A percentile compares a stretch with the other conserved stretches of the same genome.
These are phyloP conservation scores for Mycena sanguinolenta DNA, from an alignment of 768 basidiomycete species.

Conservation along the genomic window DNA sequence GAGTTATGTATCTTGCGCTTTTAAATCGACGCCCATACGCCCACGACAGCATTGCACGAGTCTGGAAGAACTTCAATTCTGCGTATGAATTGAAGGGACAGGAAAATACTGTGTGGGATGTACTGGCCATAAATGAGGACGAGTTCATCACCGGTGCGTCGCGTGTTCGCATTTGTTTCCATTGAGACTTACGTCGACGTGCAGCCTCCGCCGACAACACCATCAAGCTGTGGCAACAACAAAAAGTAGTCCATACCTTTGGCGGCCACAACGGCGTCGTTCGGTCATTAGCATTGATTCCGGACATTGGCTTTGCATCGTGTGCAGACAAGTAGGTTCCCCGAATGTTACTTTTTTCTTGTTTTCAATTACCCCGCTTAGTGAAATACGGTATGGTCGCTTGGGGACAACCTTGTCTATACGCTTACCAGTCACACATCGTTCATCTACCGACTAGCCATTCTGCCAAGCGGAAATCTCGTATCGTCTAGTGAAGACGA, in stretches of 20 bases:
- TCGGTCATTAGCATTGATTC: constrained; percentile 82
- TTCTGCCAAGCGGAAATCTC: constrained; percentile 85
- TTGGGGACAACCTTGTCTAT: constrained; percentile 82
- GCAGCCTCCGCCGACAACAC: constrained; percentile 95
- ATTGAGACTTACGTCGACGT: neutral
- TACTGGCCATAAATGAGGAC: constrained; percentile 82
- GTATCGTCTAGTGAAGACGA: constrained; percentile 97
- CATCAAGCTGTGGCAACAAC: constrained; percentile 88
- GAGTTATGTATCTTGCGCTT: constrained; percentile 42
- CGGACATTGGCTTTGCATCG: constrained; percentile 93
- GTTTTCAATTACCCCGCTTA: constrained; percentile 47
- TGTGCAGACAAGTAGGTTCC: constrained; percentile 93
- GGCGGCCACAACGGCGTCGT: constrained; percentile 94
- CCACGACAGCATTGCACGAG: constrained; percentile 84
- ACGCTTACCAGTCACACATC: constrained; percentile 95
- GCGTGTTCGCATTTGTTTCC: neutral
- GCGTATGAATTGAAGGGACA: constrained; percentile 86
- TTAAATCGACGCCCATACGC: constrained; percentile 1
- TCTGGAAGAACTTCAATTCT: constrained; percentile 87
- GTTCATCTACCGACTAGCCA: constrained; percentile 92
- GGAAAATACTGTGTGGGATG: constrained; percentile 94
- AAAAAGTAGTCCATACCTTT: constrained; percentile 82
- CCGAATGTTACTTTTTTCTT: constrained; percentile 8
- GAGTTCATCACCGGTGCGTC: constrained; percentile 85
- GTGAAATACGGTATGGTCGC: constrained; percentile 95